Conservation (phyloP, 176 grass and related monocot genomes). For the Avena insularis region DNA sequence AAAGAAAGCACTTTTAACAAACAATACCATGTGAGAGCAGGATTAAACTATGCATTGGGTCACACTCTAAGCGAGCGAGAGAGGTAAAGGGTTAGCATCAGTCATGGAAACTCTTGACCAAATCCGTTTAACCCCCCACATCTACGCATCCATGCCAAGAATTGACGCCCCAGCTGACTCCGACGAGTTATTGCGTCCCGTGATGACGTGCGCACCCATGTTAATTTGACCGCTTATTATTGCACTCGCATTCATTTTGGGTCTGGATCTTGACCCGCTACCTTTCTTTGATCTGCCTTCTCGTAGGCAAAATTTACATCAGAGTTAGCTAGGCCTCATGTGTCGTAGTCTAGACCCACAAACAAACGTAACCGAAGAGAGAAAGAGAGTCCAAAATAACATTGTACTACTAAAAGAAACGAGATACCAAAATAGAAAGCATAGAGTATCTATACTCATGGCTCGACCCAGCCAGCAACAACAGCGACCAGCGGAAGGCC, state of each 20-base stretch:
- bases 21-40: conserved; percentile 33
- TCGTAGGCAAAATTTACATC: not conserved
- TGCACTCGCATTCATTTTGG: not conserved
- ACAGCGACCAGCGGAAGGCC: too few species aligned
- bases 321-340: not conserved
- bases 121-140: conserved; percentile 27
- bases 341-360: too few species aligned
- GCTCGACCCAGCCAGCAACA: too few species aligned
- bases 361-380: too few species aligned
- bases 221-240: not conserved
- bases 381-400: too few species aligned
- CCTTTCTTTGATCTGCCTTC: not conserved
- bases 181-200: not conserved
- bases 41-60: conserved; percentile 43
- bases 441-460: too few species aligned
- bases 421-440: too few species aligned
- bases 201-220: conserved; percentile 16
- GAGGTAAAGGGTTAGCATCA: conserved; percentile 56
- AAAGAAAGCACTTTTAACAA: conserved; percentile 41
- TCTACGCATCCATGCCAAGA: conserved; percentile 18
- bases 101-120: conserved; percentile 24
- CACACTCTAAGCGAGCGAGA: conserved; percentile 15
- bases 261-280: not conserved
- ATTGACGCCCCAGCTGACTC: conserved; percentile 44
- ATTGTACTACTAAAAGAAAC: too few species aligned